These are phyloP conservation scores for Halenospora varia DNA, from an alignment of 495 filamentous ascomycete genomes.

Conservation along the genomic window DNA sequence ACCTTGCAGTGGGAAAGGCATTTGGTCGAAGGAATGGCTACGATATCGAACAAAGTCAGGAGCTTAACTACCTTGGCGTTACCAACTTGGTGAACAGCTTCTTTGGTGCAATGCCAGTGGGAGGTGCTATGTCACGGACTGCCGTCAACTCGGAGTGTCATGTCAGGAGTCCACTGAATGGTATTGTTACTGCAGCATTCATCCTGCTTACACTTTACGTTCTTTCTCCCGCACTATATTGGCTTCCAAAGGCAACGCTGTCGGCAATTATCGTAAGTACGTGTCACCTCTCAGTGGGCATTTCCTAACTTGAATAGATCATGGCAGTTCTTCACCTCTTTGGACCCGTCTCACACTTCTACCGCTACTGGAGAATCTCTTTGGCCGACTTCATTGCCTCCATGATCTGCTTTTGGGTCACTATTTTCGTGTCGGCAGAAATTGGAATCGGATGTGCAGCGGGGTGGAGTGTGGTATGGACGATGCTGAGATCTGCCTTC, in stretches of 20 bases:
- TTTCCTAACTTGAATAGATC: too few species aligned
- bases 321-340: too few species aligned
- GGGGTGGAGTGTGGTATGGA: too few species aligned
- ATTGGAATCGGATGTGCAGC: too few species aligned
- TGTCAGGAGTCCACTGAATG: slow-evolving; percentile 38
- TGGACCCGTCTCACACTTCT: too few species aligned
- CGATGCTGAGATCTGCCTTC: too few species aligned
- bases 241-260: slow-evolving; percentile 46
- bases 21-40: slow-evolving; percentile 46
- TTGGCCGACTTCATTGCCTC: too few species aligned
- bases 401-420: too few species aligned
- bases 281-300: too few species aligned
- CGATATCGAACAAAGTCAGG: slow-evolving; percentile 42
- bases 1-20: slow-evolving; percentile 43
- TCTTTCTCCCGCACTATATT: slow-evolving; percentile 44
- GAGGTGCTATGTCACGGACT: slow-evolving; percentile 45
- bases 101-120: slow-evolving; percentile 43
- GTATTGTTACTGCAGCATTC: slow-evolving; percentile 40
- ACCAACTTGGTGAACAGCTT: slow-evolving; percentile 46
- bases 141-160: slow-evolving; percentile 41
- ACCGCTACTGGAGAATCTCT: too few species aligned
- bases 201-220: slow-evolving; percentile 45
- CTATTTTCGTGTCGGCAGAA: too few species aligned
- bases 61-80: slow-evolving; percentile 44
- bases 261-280: slow-evolving; percentile 35